phyloP scores from a whole-genome alignment of 805 yeast genomes.

The Candida yuanshanica region DNA sequence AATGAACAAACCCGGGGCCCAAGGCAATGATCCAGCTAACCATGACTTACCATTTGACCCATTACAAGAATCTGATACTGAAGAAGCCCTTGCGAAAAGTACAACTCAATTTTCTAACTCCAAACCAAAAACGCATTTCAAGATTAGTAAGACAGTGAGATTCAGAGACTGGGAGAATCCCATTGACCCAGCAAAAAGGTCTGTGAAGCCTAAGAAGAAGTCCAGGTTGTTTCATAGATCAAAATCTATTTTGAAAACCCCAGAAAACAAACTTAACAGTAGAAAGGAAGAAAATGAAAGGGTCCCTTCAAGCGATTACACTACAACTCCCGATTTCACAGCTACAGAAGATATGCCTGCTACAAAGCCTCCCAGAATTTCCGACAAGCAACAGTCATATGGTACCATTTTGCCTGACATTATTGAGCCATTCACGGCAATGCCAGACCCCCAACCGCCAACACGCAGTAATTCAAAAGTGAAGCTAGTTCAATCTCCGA shows the following conservation, averaged over 20 bases:
- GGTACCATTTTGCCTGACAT: background rate
- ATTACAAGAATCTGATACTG: conserved; percentile 2
- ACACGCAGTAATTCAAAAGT: background rate
- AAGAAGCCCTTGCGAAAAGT: conserved; percentile 2
- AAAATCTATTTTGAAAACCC: background rate
- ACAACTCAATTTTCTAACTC: background rate
- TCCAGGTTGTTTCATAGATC: background rate
- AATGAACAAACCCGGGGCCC: background rate
- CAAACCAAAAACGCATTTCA: conserved; percentile 1
- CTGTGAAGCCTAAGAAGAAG: conserved; percentile 1
- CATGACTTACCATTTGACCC: background rate
- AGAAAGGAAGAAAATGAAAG: conserved; percentile 1
- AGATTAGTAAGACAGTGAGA: conserved; percentile 6
- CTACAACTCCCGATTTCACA: conserved; percentile 19
- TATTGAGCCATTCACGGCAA: background rate
- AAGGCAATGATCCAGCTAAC: background rate
- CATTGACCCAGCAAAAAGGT: background rate
- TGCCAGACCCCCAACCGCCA: background rate
- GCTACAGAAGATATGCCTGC: background rate
- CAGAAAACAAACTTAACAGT: background rate
- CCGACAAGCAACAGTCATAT: background rate
- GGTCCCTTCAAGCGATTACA: conserved; percentile 21
- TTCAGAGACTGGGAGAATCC: conserved; percentile 5
- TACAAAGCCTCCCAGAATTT: background rate
- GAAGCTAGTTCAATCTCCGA: background rate